Base-by-base conservation (phyloP, 139 green algal species). In the Coccomyxa sp. region DNA sequence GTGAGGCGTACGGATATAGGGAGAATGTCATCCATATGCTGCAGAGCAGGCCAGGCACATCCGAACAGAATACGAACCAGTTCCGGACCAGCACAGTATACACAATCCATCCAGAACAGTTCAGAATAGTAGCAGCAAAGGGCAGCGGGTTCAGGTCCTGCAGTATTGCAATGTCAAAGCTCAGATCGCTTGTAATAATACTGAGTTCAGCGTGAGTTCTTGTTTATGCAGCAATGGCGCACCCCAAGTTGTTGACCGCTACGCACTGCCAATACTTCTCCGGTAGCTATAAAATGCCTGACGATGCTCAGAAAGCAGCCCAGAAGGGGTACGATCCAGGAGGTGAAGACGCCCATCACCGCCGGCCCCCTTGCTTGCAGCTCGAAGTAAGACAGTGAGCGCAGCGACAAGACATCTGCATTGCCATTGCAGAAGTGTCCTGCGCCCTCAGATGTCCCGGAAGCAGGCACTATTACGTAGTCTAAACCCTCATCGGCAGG, bases 121-220 rank as follows among this genome's bases (percentile, higher is more conserved):
- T 81, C 29, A 76, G 27, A n/a, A 81, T 72, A 33, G 75, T 77
- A 16, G 70, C 77, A 7, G 77, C 68, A 58, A 70, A 81, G 10
- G 77, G 77, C 22, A 73, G 33, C 24, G 77, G 77, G 12, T 81
- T 81, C 38, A 81, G 31, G 6, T 81, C 77, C 76, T 80, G 44
- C 74, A 68, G 31, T 38, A 4, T 24, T 2, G 4, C 68, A 29
- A 39, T 14, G n/a, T 70, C 31, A 0, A 2, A n/a, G 31, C 24
- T 40, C 22, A 24, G 29, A 34, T 29, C 9, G 10, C 2, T 35
- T n/a, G 33, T 4, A 33, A 70, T 8, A 40, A n/a, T 34, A 29
- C 29, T 22, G 8, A 41, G 4, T 12, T 33, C 9, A 16, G 18
- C 22, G n/a, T n/a, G 1, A 33, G 6, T 39, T 10, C 24, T 69